Conservation (phyloP, 2,329 filamentous ascomycete species). For the Colletotrichum sp. region DNA sequence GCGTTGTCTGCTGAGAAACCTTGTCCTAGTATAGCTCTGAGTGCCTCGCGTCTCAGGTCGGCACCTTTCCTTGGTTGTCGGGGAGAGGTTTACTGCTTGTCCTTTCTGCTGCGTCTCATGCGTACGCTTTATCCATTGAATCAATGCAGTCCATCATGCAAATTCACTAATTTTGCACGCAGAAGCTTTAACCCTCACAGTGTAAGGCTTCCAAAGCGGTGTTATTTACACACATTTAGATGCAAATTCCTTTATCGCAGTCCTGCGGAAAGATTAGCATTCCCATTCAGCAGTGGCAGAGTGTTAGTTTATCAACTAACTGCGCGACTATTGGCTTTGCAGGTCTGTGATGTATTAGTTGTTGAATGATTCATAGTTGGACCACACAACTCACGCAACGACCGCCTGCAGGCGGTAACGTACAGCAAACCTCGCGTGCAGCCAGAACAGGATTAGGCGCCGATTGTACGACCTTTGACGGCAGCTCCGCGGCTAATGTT, state of each 20-base stretch:
- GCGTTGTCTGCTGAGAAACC: too few species aligned
- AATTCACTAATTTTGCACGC: too few species aligned
- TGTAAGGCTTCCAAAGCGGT: too few species aligned
- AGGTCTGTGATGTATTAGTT: neutral
- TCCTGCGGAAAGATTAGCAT: neutral
- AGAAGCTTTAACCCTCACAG: rapidly evolving
- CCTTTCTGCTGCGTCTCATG: too few species aligned
- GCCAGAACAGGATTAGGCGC: neutral
- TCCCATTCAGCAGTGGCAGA: rapidly evolving
- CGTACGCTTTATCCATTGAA: too few species aligned
- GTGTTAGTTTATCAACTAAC: neutral
- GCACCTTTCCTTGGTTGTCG: too few species aligned
- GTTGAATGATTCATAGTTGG: rapidly evolving
- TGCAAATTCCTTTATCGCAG: neutral
- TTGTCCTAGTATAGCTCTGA: too few species aligned
- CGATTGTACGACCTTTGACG: neutral
- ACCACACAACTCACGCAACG: neutral
- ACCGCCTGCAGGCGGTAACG: rapidly evolving
- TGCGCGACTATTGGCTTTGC: neutral
- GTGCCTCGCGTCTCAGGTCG: too few species aligned
- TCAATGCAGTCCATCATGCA: too few species aligned
- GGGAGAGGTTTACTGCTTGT: too few species aligned
- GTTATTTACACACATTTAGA: neutral
- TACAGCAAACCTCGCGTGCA: neutral
- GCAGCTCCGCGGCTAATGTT: rapidly evolving